Base-by-base conservation (phyloP, 1,139 yeast species). In the Suhomyces bokatorum region DNA sequence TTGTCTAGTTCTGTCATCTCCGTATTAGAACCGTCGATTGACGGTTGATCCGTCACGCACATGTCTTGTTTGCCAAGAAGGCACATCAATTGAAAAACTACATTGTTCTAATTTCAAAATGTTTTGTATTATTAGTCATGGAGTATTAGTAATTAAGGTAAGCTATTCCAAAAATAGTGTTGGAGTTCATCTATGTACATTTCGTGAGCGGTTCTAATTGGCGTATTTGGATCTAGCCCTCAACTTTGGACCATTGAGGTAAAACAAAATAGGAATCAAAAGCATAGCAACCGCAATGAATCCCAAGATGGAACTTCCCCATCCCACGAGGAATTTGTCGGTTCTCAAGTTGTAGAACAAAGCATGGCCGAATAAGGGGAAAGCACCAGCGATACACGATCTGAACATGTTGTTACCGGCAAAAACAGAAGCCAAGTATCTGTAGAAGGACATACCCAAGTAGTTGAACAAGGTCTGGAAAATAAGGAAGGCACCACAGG, bases 361-460 rank as follows among this genome's bases (percentile, higher is more conserved):
- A 1, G 75, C 70, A 39, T 64, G 60, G 4, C 83, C 86, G 56
- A 83, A 81, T 39, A 83, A 63, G 36, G 88, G 87, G 69, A 83
- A 83, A 4, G 77, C 78, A 30, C 81, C 81, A 0, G 83, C 87
- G 58, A 79, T 67, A 2, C 67, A 64, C 1, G 83, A 72, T 53
- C 86, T 69, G 52, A 72, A 70, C 43, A 80, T 64, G 12, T 73
- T 79, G 53, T 80, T 80, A 22, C 80, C 75, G 1, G 85, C 84
- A 58, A 77, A 80, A 4, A 78, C 83, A 5, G 85, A 79, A 0
- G 85, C 86, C 56, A 77, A 60, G 54, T 70, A 73, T 41, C 68
- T 61, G 43, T 59, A 64, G 56, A 70, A 75, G 1, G 68, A 63
- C 55, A 58, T 58, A 8, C 67, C 63, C 56, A 68, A 56, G 49